Evolutionary conservation across 768 basidiomycete genomes (phyloP), one percentile per base, ranked within the genome.

Genomic region (Pleurotus eryngii): DNA sequence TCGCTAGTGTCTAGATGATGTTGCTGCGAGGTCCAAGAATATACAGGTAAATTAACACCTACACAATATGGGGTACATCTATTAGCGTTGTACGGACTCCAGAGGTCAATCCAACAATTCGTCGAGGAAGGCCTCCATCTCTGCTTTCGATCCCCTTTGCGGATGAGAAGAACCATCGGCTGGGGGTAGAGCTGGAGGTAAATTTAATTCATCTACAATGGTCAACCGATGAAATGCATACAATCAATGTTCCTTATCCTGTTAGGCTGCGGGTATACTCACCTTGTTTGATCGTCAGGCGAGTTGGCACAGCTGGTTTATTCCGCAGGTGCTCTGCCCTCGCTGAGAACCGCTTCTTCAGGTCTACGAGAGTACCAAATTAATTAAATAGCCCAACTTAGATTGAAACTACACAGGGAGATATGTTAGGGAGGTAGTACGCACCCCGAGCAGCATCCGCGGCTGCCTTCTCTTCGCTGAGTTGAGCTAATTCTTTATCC

Each of bases 371-470:
- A n/a, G 47, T n/a, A 17, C 24, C 26, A 15, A 46, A 54, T 15
- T 37, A 26, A 18, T 3, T 7, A 26, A 26, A 26, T 26, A 26
- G 4, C 5, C 24, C 24, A n/a, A 45, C 20, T 39, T n/a, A 43
- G 24, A 26, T 48, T 15, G 18, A 45, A 18, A 55, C 15, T 9
- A 43, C 42, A 8, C 30, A 8, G 8, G 30, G 11, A 35, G 30
- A 9, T 9, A 35, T 11, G 8, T 35, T 35, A 11, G 9, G 40
- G 5, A 64, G 15, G 39, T 2, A 22, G 24, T 26, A 61, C 75
- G 45, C 54, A 89, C 91, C 91, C 78, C 89, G 76, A 20, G 80
- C 81, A 11, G 91, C 90, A 58, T 92, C 90, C 0, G 90, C 89
- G 4, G 81, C 78, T 1, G 80, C 79, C 64, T 91, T 92, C 60